A percentile compares a stretch with the other conserved stretches of the same genome.
Evolutionary conservation across 768 basidiomycete species (phyloP).

Genomic region (Xerocomus potaroensis): DNA sequence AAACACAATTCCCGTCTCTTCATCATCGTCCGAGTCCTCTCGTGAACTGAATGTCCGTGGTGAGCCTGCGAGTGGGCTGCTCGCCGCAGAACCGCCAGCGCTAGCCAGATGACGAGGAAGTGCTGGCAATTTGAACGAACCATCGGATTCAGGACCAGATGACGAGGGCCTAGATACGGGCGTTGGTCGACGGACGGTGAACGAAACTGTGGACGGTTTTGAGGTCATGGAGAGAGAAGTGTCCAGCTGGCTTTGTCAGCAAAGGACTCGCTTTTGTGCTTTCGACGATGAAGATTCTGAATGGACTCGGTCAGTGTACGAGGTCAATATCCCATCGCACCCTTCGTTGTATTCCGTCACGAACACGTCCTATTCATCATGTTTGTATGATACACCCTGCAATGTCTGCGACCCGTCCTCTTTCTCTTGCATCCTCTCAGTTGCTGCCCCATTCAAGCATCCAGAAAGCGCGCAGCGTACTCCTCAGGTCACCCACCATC

Average conservation of each 20-base stretch:
- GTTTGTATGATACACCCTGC: background rate
- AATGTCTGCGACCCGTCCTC: background rate
- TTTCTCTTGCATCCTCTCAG: constrained; percentile 6
- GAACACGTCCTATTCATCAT: background rate
- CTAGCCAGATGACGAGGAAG: constrained; percentile 55
- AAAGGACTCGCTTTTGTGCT: background rate
- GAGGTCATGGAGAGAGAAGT: constrained; percentile 15
- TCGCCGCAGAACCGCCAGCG: constrained; percentile 38
- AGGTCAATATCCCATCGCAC: background rate
- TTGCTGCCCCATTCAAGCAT: constrained; percentile 34
- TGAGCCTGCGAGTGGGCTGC: constrained; percentile 56
- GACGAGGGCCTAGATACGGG: constrained; percentile 61
- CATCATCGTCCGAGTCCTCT: constrained; percentile 27
- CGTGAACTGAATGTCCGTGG: constrained; percentile 33
- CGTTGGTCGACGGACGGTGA: constrained; percentile 79
- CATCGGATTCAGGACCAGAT: constrained; percentile 60
- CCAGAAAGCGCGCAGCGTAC: constrained; percentile 39
- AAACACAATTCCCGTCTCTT: constrained; percentile 24
- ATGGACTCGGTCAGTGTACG: background rate
- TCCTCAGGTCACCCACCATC: constrained; percentile 47
- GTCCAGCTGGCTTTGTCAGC: constrained; percentile 5
- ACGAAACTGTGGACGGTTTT: constrained; percentile 57
- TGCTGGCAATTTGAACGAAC: constrained; percentile 52
- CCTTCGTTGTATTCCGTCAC: background rate
- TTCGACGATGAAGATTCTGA: constrained; percentile 2